Conservation (phyloP, 768 basidiomycete species). For the Coprinopsis strossmayeri region DNA sequence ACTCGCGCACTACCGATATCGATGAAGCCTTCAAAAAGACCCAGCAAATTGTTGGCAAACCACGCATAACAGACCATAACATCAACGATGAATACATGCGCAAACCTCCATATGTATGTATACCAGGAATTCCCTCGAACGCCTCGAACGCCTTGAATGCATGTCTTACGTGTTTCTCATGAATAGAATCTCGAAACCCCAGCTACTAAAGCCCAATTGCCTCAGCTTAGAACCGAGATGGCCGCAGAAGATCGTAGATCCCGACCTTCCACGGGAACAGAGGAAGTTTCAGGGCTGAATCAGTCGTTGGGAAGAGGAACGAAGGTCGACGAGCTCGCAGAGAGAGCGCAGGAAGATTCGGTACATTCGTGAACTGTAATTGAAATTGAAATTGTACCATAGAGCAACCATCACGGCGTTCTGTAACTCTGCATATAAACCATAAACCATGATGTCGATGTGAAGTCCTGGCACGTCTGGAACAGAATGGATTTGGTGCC, state of each 20-base stretch:
- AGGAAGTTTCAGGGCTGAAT: background rate
- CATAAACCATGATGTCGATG: too few relatives aligned
- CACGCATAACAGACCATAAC: conserved; percentile 15
- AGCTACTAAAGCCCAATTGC: background rate
- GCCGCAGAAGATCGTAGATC: background rate
- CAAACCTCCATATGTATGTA: conserved; percentile 16
- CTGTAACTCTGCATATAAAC: too few relatives aligned
- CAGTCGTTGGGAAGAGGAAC: background rate
- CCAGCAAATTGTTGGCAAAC: conserved; percentile 16
- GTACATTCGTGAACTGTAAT: too few relatives aligned
- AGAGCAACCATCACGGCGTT: too few relatives aligned
- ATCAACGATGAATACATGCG: conserved; percentile 19
- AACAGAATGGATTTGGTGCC: too few relatives aligned
- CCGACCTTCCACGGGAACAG: background rate
- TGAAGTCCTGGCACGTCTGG: too few relatives aligned
- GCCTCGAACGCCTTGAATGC: too few relatives aligned
- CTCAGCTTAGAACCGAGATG: background rate
- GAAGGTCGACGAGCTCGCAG: background rate
- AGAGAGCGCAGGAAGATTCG: background rate
- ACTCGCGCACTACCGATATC: conserved; percentile 14
- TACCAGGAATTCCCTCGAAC: background rate
- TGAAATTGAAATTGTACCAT: too few relatives aligned
- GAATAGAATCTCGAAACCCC: background rate
- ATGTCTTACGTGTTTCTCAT: too few relatives aligned
- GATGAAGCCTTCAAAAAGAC: conserved; percentile 19